A percentile compares a stretch with the other conserved stretches of the same genome.
These are phyloP conservation scores for Entonaema liquescens DNA, from an alignment of 495 filamentous ascomycete genomes.

Conservation along the genomic window DNA sequence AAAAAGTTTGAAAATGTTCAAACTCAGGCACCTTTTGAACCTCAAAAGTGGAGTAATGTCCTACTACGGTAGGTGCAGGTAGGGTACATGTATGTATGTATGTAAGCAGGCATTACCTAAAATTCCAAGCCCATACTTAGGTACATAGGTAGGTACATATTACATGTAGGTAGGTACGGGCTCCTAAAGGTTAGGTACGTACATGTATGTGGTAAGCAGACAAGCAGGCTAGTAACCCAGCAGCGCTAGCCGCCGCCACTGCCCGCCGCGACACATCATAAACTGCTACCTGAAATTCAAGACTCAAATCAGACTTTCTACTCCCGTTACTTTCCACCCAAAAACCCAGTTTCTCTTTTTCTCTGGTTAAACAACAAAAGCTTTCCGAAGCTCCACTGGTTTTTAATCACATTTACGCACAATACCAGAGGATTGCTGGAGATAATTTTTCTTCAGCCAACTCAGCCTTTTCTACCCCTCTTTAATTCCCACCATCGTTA, in stretches of 20 bases:
- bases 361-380: slow-evolving; percentile 10
- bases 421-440: not conserved
- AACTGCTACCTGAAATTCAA: slow-evolving; percentile 43
- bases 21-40: not conserved
- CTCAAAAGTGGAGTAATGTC: not conserved
- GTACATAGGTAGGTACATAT: too few species aligned
- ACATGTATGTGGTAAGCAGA: slow-evolving; percentile 1
- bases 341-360: slow-evolving; percentile 19
- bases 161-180: too few species aligned
- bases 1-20: not conserved
- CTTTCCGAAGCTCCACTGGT: not conserved
- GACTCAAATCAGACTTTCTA: slow-evolving; percentile 27
- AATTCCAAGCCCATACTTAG: too few species aligned
- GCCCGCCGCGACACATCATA: slow-evolving; percentile 39
- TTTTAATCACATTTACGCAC: not conserved
- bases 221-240: not conserved
- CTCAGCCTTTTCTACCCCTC: not conserved
- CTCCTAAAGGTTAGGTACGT: too few species aligned
- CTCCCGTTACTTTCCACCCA: slow-evolving; percentile 36
- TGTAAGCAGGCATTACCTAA: not conserved
- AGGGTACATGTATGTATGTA: not conserved
- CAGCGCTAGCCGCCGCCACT: slow-evolving; percentile 33
- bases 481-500: slow-evolving; percentile 5
- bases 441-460: not conserved
- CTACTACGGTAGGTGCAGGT: not conserved